Conservation (phyloP, 768 basidiomycete genomes). For the Kwoniella dendrophila region DNA sequence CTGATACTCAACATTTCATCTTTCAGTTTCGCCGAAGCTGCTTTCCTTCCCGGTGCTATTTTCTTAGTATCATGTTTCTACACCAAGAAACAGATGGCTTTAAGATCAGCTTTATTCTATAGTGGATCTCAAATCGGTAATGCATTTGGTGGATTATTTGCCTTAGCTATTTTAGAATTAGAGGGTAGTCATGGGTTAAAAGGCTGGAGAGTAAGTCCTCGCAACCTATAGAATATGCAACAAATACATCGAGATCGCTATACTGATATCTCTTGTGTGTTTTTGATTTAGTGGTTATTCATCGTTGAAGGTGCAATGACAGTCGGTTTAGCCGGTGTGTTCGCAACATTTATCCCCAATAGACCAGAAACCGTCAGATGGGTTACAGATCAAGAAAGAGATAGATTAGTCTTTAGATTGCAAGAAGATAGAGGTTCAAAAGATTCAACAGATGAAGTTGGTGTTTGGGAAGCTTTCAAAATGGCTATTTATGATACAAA, state of each 20-base stretch:
- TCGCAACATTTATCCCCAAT: constrained; percentile 61
- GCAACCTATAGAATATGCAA: constrained; percentile 5
- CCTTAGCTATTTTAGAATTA: constrained; percentile 46
- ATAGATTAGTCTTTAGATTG: constrained; percentile 40
- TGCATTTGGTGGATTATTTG: constrained; percentile 51
- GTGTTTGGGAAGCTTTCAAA: constrained; percentile 33
- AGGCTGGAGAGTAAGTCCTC: constrained; percentile 24
- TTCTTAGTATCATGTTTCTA: constrained; percentile 42
- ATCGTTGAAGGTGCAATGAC: constrained; percentile 29
- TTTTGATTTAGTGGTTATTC: constrained; percentile 39
- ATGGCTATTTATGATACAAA: constrained; percentile 47
- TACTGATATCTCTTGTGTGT: background rate
- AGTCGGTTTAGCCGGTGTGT: constrained; percentile 20
- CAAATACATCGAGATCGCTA: background rate
- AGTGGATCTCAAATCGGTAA: constrained; percentile 44
- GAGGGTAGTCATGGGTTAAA: constrained; percentile 43
- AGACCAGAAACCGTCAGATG: constrained; percentile 79
- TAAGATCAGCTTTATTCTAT: constrained; percentile 46
- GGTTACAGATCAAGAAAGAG: constrained; percentile 56
- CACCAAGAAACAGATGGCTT: constrained; percentile 43
- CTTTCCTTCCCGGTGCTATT: constrained; percentile 48
- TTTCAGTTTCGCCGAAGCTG: constrained; percentile 34
- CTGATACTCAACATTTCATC: background rate
- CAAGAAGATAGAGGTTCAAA: constrained; percentile 43
- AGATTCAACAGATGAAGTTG: constrained; percentile 40